phyloP scores from a whole-genome alignment of 1,284 basidiomycete genomes.

The Coniophora puteana region DNA sequence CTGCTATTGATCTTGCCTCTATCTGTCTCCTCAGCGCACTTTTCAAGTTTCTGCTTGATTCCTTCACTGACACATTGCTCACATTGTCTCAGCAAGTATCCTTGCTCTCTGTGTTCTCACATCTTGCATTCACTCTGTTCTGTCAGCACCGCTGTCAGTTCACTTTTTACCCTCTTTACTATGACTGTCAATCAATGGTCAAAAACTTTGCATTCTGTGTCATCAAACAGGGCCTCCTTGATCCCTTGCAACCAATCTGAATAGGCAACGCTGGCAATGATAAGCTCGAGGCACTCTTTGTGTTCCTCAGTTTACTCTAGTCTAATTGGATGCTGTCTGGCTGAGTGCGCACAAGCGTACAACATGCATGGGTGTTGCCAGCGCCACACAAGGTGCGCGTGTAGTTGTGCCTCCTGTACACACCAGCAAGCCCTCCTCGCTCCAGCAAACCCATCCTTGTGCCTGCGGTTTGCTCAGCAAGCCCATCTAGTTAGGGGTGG shows the following conservation, averaged over 20 bases:
- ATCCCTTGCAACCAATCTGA: not conserved
- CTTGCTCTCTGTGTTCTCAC: not conserved
- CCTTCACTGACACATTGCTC: conserved; percentile 4
- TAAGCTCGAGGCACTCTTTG: conserved; percentile 2
- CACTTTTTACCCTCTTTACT: conserved; percentile 5
- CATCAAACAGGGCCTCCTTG: conserved; percentile 3
- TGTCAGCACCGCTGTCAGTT: not conserved
- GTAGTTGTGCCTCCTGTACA: too few relatives aligned
- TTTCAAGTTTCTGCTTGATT: conserved; percentile 2
- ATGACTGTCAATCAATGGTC: conserved; percentile 3
- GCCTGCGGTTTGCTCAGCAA: too few relatives aligned
- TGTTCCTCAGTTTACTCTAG: conserved; percentile 1
- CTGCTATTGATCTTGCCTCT: conserved; percentile 2
- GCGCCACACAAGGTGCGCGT: too few relatives aligned
- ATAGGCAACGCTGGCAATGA: conserved; percentile 4
- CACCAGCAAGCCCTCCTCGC: too few relatives aligned
- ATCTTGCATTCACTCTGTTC: conserved; percentile 1
- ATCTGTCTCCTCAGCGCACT: not conserved
- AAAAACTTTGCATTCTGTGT: conserved; percentile 6
- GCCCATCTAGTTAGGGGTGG: too few relatives aligned
- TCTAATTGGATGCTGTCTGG: too few relatives aligned
- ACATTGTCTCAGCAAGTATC: conserved; percentile 2
- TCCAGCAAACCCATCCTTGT: too few relatives aligned
- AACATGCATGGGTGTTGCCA: too few relatives aligned
- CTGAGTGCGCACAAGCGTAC: too few relatives aligned